phyloP scores from a whole-genome alignment of 768 basidiomycete species.

The Boletus tomentosulus region DNA sequence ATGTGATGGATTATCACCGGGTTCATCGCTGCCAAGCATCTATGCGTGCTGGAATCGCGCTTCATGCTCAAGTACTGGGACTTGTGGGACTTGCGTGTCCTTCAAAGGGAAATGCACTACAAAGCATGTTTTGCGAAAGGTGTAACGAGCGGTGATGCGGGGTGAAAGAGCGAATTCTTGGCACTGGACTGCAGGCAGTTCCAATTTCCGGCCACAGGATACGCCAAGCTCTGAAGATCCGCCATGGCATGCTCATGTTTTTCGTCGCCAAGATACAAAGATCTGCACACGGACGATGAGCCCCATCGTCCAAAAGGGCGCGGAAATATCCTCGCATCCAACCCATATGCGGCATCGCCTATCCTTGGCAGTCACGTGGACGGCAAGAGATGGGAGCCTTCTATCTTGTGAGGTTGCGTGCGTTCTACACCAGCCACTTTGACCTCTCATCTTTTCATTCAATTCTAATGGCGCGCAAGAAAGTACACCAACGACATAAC shows the following conservation, averaged over 20 bases:
- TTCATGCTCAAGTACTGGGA: neutral
- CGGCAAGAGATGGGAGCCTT: neutral
- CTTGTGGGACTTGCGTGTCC: neutral
- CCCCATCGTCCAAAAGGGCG: no score
- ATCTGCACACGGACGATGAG: neutral
- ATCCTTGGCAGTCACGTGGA: neutral
- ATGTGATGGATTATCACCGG: neutral
- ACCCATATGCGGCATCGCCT: neutral
- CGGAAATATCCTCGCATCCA: neutral
- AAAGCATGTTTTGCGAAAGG: no score
- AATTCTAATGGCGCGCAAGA: neutral
- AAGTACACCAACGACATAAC: neutral
- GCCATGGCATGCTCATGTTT: neutral
- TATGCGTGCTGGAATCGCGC: neutral
- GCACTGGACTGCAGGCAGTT: neutral
- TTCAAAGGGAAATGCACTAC: neutral
- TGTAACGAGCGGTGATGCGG: no score
- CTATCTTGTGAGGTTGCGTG: neutral
- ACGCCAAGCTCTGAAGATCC: neutral
- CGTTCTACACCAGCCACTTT: neutral
- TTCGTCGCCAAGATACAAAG: neutral
- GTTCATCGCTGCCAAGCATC: slow-evolving; percentile 27
- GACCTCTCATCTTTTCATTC: neutral
- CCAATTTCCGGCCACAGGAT: neutral
- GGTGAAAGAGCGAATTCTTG: no score